A percentile compares a stretch with the other conserved stretches of the same genome.
Conservation (phyloP, 83 land plant genomes). For the Picea abies region DNA sequence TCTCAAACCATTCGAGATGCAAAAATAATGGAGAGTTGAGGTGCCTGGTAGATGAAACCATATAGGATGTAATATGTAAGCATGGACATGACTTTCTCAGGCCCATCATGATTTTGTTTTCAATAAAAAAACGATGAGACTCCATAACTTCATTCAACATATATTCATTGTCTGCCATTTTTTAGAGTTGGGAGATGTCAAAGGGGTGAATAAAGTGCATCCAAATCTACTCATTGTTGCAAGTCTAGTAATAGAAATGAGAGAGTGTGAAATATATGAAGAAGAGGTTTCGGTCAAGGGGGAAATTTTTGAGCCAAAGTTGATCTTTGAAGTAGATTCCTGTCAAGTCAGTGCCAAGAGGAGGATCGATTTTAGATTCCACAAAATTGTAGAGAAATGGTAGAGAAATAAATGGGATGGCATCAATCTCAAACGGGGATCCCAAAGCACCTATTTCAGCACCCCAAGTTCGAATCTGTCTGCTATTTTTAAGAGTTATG, state of each 20-base stretch:
- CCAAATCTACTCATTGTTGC: slow-evolving; percentile 90
- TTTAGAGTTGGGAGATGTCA: slow-evolving; percentile 86
- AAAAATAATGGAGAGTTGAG: slow-evolving; percentile 83
- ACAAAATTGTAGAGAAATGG: too few relatives aligned
- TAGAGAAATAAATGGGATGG: too few relatives aligned
- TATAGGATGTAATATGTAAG: slow-evolving; percentile 88
- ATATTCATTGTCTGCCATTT: slow-evolving; percentile 88
- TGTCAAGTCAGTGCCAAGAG: slow-evolving; percentile 93
- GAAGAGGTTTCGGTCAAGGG: slow-evolving; percentile 81
- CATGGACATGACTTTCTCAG: slow-evolving; percentile 85
- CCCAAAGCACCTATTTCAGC: too few relatives aligned
- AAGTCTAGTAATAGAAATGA: slow-evolving; percentile 88
- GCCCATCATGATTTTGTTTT: slow-evolving; percentile 89
- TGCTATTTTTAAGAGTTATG: too few relatives aligned
- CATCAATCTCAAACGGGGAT: too few relatives aligned
- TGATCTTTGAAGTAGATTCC: slow-evolving; percentile 97
- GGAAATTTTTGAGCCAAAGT: slow-evolving; percentile 90
- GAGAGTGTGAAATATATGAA: slow-evolving; percentile 97
- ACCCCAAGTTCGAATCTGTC: too few relatives aligned
- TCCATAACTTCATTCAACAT: slow-evolving; percentile 87
- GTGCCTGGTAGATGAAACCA: slow-evolving; percentile 93
- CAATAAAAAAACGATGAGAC: slow-evolving; percentile 85
- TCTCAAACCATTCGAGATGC: slow-evolving; percentile 83
- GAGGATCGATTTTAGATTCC: not conserved
- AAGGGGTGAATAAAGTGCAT: slow-evolving; percentile 82